A percentile compares a stretch with the other conserved stretches of the same genome.
These are phyloP conservation scores for Sporothrix inflata DNA, from an alignment of 2,329 filamentous ascomycete species.

Conservation along the genomic window DNA sequence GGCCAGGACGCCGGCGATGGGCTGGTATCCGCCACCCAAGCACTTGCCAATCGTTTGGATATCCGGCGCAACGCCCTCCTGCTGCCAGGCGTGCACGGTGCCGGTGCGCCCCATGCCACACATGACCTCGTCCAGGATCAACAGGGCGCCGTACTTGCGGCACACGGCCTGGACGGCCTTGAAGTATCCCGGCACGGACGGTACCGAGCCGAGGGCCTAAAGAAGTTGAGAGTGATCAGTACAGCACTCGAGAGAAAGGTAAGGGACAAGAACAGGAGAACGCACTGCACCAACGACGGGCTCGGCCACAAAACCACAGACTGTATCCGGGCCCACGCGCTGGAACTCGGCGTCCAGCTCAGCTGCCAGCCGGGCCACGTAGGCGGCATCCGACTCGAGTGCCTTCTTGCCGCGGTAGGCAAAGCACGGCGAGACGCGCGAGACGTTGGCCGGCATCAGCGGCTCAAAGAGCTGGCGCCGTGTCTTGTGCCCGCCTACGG, in stretches of 20 bases:
- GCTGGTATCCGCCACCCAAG: conserved; percentile 63
- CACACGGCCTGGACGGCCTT: conserved; percentile 56
- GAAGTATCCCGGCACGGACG: conserved; percentile 54
- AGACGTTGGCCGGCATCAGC: conserved; percentile 60
- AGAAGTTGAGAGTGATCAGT: not conserved
- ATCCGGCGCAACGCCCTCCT: conserved; percentile 62
- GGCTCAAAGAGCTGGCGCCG: conserved; percentile 66
- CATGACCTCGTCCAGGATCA: conserved; percentile 69
- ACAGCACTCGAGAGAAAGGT: too few relatives aligned
- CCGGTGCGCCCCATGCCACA: conserved; percentile 66
- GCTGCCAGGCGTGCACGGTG: conserved; percentile 65
- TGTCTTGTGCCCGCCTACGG: conserved; percentile 63
- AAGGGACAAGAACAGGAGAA: conserved; percentile 26
- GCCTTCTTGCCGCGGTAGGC: conserved; percentile 57
- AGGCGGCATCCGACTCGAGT: conserved; percentile 60
- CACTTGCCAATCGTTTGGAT: conserved; percentile 67
- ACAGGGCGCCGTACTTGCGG: conserved; percentile 56
- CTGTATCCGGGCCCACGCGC: conserved; percentile 63
- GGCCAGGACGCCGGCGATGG: conserved; percentile 63
- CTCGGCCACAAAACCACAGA: conserved; percentile 74
- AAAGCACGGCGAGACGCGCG: conserved; percentile 68
- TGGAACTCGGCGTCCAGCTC: conserved; percentile 72
- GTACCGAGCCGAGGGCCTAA: conserved; percentile 57
- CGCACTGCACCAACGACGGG: conserved; percentile 72
- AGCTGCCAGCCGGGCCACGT: conserved; percentile 61